Percentiles rank a stretch among this genome's conserved stretches.
Conservation (phyloP, 2,329 filamentous ascomycete genomes). For the Penicillium sumatraense region DNA sequence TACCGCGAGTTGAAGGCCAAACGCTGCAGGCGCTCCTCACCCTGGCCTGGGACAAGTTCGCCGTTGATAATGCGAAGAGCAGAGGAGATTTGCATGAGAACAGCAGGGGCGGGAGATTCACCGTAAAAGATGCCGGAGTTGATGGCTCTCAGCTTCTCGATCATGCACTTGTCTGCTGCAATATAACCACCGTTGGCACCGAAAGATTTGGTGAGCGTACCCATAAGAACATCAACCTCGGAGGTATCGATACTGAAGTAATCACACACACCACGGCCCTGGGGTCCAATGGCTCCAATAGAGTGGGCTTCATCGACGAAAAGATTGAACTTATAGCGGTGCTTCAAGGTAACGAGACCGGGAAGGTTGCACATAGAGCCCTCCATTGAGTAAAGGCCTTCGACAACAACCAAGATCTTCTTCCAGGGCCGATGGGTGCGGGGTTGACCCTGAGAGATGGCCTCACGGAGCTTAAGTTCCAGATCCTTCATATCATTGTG, state of each 20-base stretch:
- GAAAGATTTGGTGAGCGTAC: constrained; percentile 96
- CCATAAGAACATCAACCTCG: constrained; percentile 96
- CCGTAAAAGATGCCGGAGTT: constrained; percentile 88
- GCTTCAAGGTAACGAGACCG: constrained; percentile 82
- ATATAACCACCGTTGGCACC: constrained; percentile 97
- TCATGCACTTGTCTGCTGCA: constrained; percentile 83
- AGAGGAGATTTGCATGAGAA: constrained; percentile 87
- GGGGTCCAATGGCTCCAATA: constrained; percentile 86
- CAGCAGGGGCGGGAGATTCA: constrained; percentile 84
- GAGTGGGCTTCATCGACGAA: constrained; percentile 98
- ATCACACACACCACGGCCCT: constrained; percentile 91
- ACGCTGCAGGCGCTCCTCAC: constrained; percentile 91
- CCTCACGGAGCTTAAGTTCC: constrained; percentile 83
- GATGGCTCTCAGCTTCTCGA: constrained; percentile 84
- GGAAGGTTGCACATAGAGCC: constrained; percentile 99
- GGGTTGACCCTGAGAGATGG: constrained; percentile 94
- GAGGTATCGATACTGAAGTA: constrained; percentile 90
- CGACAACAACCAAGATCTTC: constrained; percentile 95
- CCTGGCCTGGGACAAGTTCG: constrained; percentile 85
- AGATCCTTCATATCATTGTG: constrained; percentile 94
- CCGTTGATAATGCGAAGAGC: constrained; percentile 88
- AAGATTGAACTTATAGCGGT: constrained; percentile 94
- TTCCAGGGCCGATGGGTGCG: constrained; percentile 99
- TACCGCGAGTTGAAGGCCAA: constrained; percentile 98
- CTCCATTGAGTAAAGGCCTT: constrained; percentile 99